Percentiles rank a stretch among this genome's conserved stretches.
Conservation (phyloP, 2,329 filamentous ascomycete genomes). For the Cercospora beticola region DNA sequence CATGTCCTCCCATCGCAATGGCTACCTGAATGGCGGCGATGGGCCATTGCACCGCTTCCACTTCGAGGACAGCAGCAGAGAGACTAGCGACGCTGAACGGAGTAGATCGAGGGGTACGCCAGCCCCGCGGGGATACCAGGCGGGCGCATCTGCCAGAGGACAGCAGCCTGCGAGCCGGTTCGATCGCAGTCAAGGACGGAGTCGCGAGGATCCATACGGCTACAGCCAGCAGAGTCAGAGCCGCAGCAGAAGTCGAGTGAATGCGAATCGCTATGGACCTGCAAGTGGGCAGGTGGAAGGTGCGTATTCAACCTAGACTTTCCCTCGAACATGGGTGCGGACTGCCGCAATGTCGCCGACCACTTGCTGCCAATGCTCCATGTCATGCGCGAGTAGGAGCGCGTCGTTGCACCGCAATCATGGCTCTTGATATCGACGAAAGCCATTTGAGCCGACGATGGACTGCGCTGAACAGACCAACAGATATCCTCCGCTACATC, state of each 20-base stretch:
- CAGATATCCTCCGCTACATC: conserved; percentile 74
- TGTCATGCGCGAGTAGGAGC: neutral
- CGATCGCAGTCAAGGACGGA: conserved; percentile 46
- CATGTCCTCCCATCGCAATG: conserved; percentile 10
- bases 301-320: conserved; percentile 17
- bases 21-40: conserved; percentile 42
- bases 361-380: neutral
- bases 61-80: conserved; percentile 37
- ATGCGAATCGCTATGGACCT: conserved; percentile 36
- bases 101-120: conserved; percentile 38
- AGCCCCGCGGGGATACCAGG: conserved; percentile 39
- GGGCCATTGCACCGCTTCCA: conserved; percentile 39
- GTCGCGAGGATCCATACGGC: conserved; percentile 35
- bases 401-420: neutral
- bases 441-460: neutral
- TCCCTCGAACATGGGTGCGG: conserved; percentile 6
- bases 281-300: conserved; percentile 47
- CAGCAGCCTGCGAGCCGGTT: conserved; percentile 39
- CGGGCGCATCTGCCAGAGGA: conserved; percentile 24
- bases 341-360: conserved; percentile 10
- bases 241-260: conserved; percentile 35
- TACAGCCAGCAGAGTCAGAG: conserved; percentile 24
- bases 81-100: conserved; percentile 40
- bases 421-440: neutral
- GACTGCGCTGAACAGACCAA: conserved; percentile 7